phyloP scores from a whole-genome alignment of 2,329 filamentous ascomycete genomes.

The Albifimbria verrucaria region DNA sequence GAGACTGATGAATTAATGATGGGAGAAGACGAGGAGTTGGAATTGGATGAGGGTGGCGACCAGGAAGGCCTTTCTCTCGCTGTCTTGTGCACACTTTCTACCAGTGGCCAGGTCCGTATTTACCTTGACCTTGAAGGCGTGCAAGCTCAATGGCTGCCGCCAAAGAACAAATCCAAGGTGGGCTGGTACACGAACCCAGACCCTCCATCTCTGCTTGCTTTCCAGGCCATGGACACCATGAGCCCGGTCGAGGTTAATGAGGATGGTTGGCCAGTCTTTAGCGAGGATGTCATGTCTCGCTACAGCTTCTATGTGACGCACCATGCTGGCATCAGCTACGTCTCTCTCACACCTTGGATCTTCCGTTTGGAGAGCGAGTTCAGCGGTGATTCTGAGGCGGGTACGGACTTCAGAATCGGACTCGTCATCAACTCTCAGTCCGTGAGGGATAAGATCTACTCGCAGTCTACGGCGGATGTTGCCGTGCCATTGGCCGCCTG shows the following conservation, averaged over 20 bases:
- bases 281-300: slow-evolving; percentile 56
- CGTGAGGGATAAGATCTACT: slow-evolving; percentile 56
- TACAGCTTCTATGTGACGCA: slow-evolving; percentile 64
- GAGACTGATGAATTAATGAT: slow-evolving; percentile 59
- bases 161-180: slow-evolving; percentile 47
- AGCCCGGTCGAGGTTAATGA: slow-evolving; percentile 50
- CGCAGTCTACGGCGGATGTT: slow-evolving; percentile 45
- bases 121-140: slow-evolving; percentile 61
- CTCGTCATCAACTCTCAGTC: slow-evolving; percentile 57
- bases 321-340: slow-evolving; percentile 55
- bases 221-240: slow-evolving; percentile 61
- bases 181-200: slow-evolving; percentile 35
- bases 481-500: slow-evolving; percentile 50
- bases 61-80: slow-evolving; percentile 58
- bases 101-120: slow-evolving; percentile 58
- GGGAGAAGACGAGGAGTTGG: slow-evolving; percentile 62
- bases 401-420: slow-evolving; percentile 59
- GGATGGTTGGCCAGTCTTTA: slow-evolving; percentile 62
- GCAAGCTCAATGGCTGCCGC: slow-evolving; percentile 64
- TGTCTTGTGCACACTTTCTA: slow-evolving; percentile 57
- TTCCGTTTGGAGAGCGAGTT: slow-evolving; percentile 62
- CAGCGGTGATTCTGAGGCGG: slow-evolving; percentile 51
- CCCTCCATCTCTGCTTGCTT: slow-evolving; percentile 52
- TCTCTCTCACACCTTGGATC: slow-evolving; percentile 61
- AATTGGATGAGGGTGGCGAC: slow-evolving; percentile 49